A percentile compares a stretch with the other conserved stretches of the same genome.
phyloP scores from a whole-genome alignment of 345 rosid species.

The Nephelium lappaceum region DNA sequence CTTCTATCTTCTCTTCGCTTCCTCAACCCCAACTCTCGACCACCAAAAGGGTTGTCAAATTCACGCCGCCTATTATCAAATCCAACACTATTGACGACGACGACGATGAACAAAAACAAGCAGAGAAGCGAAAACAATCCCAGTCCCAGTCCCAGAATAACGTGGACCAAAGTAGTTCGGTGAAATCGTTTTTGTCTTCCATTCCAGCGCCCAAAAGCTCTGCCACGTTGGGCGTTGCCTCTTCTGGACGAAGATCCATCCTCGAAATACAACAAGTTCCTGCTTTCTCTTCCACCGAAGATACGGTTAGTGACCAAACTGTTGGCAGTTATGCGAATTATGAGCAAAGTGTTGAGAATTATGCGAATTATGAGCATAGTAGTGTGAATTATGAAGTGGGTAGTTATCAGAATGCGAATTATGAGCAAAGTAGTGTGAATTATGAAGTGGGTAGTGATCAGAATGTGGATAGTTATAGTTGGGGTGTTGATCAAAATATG shows the following conservation, averaged over 20 bases:
- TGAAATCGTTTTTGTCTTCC: slow-evolving; percentile 67
- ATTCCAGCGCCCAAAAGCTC: slow-evolving; percentile 82
- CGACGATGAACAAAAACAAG: slow-evolving; percentile 51
- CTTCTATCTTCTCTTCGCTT: slow-evolving; percentile 47
- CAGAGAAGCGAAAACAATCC: slow-evolving; percentile 43
- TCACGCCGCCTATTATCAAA: slow-evolving; percentile 45
- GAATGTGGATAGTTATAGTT: too few species aligned
- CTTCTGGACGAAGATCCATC: slow-evolving; percentile 67
- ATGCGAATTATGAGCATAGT: slow-evolving; percentile 21
- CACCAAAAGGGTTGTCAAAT: slow-evolving; percentile 69
- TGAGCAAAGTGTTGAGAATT: slow-evolving; percentile 26
- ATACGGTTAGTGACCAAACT: slow-evolving; percentile 19
- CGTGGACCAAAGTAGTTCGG: slow-evolving; percentile 43
- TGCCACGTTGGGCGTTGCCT: slow-evolving; percentile 60
- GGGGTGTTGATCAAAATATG: too few species aligned
- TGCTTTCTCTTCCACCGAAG: neutral
- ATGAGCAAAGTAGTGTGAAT: slow-evolving; percentile 34
- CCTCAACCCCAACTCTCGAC: slow-evolving; percentile 34
- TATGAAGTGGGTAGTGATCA: neutral
- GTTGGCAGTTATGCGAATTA: slow-evolving; percentile 1
- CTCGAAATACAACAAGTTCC: slow-evolving; percentile 54
- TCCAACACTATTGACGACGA: slow-evolving; percentile 32
- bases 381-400: slow-evolving; percentile 20
- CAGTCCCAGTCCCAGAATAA: neutral
- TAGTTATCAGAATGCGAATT: slow-evolving; percentile 26